A percentile compares a stretch with the other conserved stretches of the same genome.
These are phyloP conservation scores for Linnemannia exigua DNA, from an alignment of 192 early-diverging fungal genomes.

Conservation along the genomic window DNA sequence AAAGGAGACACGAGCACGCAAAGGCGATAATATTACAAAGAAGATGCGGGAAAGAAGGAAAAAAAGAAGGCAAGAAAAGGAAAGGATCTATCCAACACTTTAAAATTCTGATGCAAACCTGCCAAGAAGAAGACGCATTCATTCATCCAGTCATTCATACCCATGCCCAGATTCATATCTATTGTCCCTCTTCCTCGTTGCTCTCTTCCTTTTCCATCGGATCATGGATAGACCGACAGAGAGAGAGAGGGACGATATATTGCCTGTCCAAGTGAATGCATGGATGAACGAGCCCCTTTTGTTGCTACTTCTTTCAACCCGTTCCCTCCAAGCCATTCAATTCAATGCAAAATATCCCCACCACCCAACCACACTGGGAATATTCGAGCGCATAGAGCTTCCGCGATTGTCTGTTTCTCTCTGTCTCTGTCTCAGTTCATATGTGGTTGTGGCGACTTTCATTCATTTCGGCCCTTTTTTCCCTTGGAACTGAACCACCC, in stretches of 20 bases:
- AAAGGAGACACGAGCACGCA: background rate
- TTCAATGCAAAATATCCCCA: background rate
- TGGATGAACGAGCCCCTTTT: background rate
- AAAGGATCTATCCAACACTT: background rate
- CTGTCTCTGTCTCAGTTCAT: background rate
- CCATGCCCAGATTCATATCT: background rate
- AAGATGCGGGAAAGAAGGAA: background rate
- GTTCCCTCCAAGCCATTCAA: background rate
- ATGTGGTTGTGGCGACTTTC: slow-evolving; percentile 1
- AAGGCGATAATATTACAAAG: background rate
- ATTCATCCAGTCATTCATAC: background rate
- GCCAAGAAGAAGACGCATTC: background rate
- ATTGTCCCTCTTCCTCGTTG: background rate
- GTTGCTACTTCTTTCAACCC: background rate
- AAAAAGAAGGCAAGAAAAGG: background rate
- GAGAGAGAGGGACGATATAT: background rate
- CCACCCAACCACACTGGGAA: slow-evolving; percentile 22
- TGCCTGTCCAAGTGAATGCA: background rate
- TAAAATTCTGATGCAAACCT: background rate
- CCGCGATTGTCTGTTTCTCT: background rate
- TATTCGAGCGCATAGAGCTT: background rate
- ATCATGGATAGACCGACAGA: background rate
- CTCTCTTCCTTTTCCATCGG: background rate
- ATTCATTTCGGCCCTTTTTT: slow-evolving; percentile 17
- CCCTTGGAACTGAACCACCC: background rate